Base-by-base conservation (phyloP, 2,329 filamentous ascomycete species). In the Pyrenophora seminiperda region DNA sequence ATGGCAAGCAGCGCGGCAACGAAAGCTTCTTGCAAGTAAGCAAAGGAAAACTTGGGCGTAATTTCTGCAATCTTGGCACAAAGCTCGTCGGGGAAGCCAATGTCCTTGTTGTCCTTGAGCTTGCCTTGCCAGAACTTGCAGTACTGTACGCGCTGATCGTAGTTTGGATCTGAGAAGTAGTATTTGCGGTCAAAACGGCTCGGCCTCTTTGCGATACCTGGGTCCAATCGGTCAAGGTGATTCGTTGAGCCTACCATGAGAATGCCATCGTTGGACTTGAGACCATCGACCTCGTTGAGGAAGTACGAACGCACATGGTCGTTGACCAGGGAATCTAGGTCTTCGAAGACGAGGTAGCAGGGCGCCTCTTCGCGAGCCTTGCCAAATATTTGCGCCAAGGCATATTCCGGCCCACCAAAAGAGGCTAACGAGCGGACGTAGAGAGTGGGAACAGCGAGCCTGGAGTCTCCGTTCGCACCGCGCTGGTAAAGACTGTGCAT, bases 321-420 rank as follows among this genome's bases (percentile, higher is more conserved):
- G 9, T 77, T 79, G 36, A 90, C 81, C 27, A 89, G 79, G 7
- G 81, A 84, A 66, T 90, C 87, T 4, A 90, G 78, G 56, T 90
- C 87, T 67, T 90, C 87, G 50, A 90, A 87, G 32, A 90, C 83
- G 3, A 90, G 79, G 53, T 88, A 82, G 72, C 86, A 89, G 0
- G 87, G 87, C 0, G 87, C 83, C 53, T 81, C 79, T 55, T 81
- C 75, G 17, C 87, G 76, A 0, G 87, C 87, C 54, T 83, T 83
- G 15, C 7, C 41, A 41, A 75, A 75, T 31, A 75, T 73, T 19
- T 50, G 37, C n/a, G 48, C 44, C 13, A 74, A 50, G 52, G 78
- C 70, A 54, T 75, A 76, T 58, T 88, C 83, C 0, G 84, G 84
- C 0, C 85, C 85, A 14, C 49, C 67, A 27, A 54, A 71, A 29